phyloP scores from a whole-genome alignment of 306 rosid species.

The Gastrolobium villosum region DNA sequence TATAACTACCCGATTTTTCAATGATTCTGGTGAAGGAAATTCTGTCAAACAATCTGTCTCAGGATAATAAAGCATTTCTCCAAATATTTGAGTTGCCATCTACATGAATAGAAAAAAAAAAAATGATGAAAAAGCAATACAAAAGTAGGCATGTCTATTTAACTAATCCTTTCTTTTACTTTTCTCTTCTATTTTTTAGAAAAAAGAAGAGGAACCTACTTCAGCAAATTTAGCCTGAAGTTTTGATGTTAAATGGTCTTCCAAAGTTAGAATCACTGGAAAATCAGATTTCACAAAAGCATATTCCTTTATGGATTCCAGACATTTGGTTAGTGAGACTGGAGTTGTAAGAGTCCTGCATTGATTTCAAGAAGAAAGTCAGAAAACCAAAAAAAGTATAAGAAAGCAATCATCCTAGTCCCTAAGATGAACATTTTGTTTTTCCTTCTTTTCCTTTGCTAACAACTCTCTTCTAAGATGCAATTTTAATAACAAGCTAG shows the following conservation, averaged over 20 bases:
- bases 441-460: neutral
- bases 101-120: conserved; percentile 48
- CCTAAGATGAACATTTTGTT: neutral
- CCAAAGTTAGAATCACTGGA: conserved; percentile 88
- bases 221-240: conserved; percentile 80
- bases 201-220: conserved; percentile 50
- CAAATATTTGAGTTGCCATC: conserved; percentile 73
- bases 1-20: conserved; percentile 68
- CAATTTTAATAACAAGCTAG: neutral
- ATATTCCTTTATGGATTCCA: conserved; percentile 75
- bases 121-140: conserved; percentile 35
- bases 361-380: conserved; percentile 27
- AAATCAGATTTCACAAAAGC: conserved; percentile 83
- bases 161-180: neutral
- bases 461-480: conserved; percentile 20
- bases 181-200: neutral
- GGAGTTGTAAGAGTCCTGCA: conserved; percentile 92
- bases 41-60: conserved; percentile 60
- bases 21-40: conserved; percentile 84
- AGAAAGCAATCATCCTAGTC: conserved; percentile 7
- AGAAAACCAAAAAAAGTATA: neutral
- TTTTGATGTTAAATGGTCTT: conserved; percentile 78
- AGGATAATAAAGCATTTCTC: conserved; percentile 75
- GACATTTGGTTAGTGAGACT: conserved; percentile 73
- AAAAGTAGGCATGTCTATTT: neutral